Percentiles rank a stretch among this genome's conserved stretches.
These are phyloP conservation scores for Boletus tylopilopsis DNA, from an alignment of 768 basidiomycete genomes.

Conservation along the genomic window DNA sequence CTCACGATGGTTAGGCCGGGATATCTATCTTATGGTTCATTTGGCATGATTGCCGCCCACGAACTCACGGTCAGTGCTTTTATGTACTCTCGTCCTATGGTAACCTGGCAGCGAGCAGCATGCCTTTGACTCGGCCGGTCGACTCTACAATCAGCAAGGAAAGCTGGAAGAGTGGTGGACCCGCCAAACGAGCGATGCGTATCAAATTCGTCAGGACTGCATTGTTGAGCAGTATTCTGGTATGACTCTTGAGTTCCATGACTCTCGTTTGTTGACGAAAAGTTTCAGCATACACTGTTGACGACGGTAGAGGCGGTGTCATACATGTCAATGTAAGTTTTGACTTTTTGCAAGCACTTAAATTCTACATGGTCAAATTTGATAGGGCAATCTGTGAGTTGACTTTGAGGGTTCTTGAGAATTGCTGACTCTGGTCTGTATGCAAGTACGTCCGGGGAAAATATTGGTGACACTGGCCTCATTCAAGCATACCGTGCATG, in stretches of 20 bases:
- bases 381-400: slow-evolving; percentile 71
- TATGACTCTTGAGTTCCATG: slow-evolving; percentile 28
- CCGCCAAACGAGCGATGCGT: slow-evolving; percentile 78
- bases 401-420: not conserved
- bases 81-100: not conserved
- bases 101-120: slow-evolving; percentile 45
- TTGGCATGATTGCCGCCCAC: slow-evolving; percentile 89
- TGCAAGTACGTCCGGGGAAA: slow-evolving; percentile 84
- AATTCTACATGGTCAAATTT: not conserved
- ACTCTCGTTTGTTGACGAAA: not conserved
- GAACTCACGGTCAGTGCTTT: slow-evolving; percentile 69
- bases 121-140: slow-evolving; percentile 86
- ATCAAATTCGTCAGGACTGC: slow-evolving; percentile 79
- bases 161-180: slow-evolving; percentile 93
- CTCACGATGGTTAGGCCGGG: slow-evolving; percentile 59
- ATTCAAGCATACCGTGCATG: slow-evolving; percentile 91
- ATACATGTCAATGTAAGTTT: slow-evolving; percentile 77
- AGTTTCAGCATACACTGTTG: slow-evolving; percentile 73
- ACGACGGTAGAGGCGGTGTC: slow-evolving; percentile 80
- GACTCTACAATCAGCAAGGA: slow-evolving; percentile 88
- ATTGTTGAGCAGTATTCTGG: slow-evolving; percentile 91
- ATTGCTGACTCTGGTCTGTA: slow-evolving; percentile 10
- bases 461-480: slow-evolving; percentile 82
- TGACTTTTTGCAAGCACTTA: not conserved
- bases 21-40: slow-evolving; percentile 88